Evolutionary conservation across 305 asterid genomes (phyloP).

Genomic region (Ilex paraguariensis): DNA sequence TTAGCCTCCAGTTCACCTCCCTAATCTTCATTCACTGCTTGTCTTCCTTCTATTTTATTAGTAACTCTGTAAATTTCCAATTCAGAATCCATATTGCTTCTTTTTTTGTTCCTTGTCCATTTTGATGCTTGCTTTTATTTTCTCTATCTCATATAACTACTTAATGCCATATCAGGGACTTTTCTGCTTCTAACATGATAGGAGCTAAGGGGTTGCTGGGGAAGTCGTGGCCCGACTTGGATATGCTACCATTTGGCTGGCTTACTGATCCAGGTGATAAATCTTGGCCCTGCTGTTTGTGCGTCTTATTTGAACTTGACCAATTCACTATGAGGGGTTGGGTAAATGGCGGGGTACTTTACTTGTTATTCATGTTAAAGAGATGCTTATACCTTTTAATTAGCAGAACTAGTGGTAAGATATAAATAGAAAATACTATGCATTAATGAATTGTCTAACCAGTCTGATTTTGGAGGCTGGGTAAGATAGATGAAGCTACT

Average conservation of each 20-base stretch:
- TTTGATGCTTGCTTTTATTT: conserved; percentile 5
- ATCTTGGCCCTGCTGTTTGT: background rate
- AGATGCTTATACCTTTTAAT: too few species aligned
- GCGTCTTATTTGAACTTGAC: background rate
- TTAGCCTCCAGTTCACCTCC: background rate
- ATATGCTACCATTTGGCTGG: conserved; percentile 38
- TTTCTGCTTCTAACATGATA: too few species aligned
- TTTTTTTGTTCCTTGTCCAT: conserved; percentile 4
- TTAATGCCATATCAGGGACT: background rate
- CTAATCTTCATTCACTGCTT: background rate
- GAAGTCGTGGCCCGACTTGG: too few species aligned
- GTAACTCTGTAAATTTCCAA: background rate
- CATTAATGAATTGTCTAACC: too few species aligned
- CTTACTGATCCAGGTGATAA: conserved; percentile 58
- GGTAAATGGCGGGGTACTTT: too few species aligned
- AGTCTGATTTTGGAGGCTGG: too few species aligned
- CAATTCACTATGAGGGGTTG: too few species aligned
- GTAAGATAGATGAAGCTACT: too few species aligned
- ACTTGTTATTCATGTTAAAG: too few species aligned
- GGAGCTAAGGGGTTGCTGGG: too few species aligned
- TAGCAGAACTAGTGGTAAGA: too few species aligned
- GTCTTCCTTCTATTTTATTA: background rate
- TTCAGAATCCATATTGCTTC: background rate
- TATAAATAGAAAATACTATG: too few species aligned
- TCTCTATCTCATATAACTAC: background rate